Conservation (phyloP, 257 asterid genomes). For the Solanum okadae region DNA sequence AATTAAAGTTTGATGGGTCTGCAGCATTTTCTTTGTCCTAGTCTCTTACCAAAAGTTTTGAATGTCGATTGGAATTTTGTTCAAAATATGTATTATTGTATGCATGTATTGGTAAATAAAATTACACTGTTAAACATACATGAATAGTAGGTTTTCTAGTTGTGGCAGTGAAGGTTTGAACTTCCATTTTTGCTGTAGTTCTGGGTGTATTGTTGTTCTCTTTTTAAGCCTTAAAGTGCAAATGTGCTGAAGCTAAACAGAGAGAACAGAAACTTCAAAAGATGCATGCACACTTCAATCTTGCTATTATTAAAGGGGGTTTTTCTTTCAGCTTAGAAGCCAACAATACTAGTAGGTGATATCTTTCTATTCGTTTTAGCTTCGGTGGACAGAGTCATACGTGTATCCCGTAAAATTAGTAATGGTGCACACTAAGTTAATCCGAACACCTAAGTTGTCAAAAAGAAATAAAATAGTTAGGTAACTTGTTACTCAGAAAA, state of each 20-base stretch:
- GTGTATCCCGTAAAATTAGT: too few species aligned
- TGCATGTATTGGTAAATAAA: not conserved
- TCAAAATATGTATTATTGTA: not conserved
- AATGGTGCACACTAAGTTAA: too few species aligned
- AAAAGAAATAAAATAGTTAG: not conserved
- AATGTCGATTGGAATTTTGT: not conserved
- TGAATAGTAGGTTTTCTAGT: not conserved
- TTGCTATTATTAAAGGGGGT: not conserved
- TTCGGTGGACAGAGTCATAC: too few species aligned
- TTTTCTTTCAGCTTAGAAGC: not conserved
- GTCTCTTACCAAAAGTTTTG: not conserved
- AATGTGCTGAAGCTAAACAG: not conserved
- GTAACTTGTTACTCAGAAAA: not conserved
- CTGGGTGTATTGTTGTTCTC: not conserved
- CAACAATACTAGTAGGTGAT: not conserved
- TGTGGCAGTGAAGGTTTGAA: not conserved
- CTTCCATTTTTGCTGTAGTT: not conserved
- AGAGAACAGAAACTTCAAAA: not conserved
- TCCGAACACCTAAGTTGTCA: not conserved
- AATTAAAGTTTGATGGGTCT: not conserved
- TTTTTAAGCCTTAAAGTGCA: not conserved
- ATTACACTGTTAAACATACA: not conserved
- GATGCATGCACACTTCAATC: not conserved
- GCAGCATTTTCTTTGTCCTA: not conserved
- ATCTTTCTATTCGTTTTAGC: not conserved